Base-by-base conservation (phyloP, 306 rosid species). In the Canavalia gladiata region DNA sequence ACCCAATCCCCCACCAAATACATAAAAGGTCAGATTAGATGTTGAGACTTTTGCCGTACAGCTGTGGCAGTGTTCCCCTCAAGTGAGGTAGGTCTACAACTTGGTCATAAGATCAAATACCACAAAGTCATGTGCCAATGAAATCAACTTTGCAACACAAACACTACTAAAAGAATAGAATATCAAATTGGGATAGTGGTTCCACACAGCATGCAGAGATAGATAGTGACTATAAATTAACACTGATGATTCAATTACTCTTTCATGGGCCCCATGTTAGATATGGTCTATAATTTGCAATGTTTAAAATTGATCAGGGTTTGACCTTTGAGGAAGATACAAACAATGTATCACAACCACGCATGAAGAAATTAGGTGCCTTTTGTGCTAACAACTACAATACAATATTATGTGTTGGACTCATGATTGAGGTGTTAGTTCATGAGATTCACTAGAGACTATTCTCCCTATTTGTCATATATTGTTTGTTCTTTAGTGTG, bases 261-360 rank as follows among this genome's bases (percentile, higher is more conserved):
- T 70, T 60, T 46, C 45, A 69, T 60, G 78, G 89, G 86, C 67
- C 84, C 85, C 77, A 47, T 78, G 76, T 84, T 78, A 72, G 84
- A 91, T 83, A 74, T 7, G 74, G 89, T 85, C 89, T 45, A 49
- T 29, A 80, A 69, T 83, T 41, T 85, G 78, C 30, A 10, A 51
- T 54, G 76, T 87, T 78, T 85, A 60, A 86, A 85, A 73, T 72
- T 80, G 74, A 57, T 68, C 60, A 12, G 72, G 76, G 76, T 83
- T 86, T 90, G 92, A 91, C 91, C 71, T 73, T 2, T 28, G 46
- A 52, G 29, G 81, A 65, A 70, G 39, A 87, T 63, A 85, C 67
- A 81, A 18, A 67, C 77, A 46, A 41, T 9, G 66, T 7, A n/a
- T 52, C 67, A 79, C 74, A 83, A 73, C 77, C 72, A 68, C 58